A percentile compares a stretch with the other conserved stretches of the same genome.
phyloP scores from a whole-genome alignment of 257 asterid species.

The Solanum virginianum region DNA sequence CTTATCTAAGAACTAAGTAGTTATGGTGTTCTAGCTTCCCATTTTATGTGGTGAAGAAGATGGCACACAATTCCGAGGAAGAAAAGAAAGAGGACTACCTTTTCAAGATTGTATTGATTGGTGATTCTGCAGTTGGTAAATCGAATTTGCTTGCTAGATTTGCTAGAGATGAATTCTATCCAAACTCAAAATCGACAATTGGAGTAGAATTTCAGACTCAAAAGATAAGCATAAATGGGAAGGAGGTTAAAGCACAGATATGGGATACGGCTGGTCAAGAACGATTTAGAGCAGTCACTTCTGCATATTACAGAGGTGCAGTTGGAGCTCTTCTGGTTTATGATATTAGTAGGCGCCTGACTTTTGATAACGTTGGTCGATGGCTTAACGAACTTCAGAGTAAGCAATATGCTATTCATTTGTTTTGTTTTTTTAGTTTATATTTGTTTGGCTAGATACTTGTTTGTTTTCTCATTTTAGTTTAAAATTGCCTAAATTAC shows the following conservation, averaged over 20 bases:
- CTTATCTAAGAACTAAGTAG: background rate
- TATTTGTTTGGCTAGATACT: background rate
- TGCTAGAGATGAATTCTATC: conserved; percentile 83
- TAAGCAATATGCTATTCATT: conserved; percentile 22
- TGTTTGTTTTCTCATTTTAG: background rate
- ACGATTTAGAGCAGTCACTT: conserved; percentile 95
- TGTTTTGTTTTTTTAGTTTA: background rate
- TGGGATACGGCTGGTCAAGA: conserved; percentile 99
- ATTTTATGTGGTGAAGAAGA: conserved; percentile 23
- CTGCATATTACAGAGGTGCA: conserved; percentile 94
- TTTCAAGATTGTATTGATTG: conserved; percentile 15
- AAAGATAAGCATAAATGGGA: conserved; percentile 68
- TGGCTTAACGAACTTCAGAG: conserved; percentile 99
- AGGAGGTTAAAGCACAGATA: conserved; percentile 90
- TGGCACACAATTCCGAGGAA: conserved; percentile 29
- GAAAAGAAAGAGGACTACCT: conserved; percentile 12
- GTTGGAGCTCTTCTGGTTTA: conserved; percentile 95
- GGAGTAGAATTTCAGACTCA: conserved; percentile 99
- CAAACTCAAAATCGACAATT: conserved; percentile 85
- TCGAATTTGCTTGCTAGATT: conserved; percentile 92
- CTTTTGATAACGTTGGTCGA: conserved; percentile 68
- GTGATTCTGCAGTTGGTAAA: conserved; percentile 94
- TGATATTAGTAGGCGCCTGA: conserved; percentile 82
- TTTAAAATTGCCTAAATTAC: background rate
- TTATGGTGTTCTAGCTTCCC: conserved; percentile 20